Conservation (phyloP, 2,329 filamentous ascomycete species). For the Fusarium kyushuense region DNA sequence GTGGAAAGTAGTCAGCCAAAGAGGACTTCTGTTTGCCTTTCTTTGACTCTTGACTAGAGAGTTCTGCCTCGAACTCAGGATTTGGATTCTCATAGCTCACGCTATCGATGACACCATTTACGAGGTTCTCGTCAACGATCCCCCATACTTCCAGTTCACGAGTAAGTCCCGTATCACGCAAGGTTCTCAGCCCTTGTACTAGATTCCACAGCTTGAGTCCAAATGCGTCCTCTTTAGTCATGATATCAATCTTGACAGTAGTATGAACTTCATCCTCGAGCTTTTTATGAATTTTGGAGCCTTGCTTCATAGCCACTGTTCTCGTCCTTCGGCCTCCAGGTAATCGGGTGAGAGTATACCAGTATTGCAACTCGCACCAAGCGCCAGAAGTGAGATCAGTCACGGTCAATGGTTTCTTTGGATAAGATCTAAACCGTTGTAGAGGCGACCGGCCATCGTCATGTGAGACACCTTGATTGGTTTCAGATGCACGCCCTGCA, state of each 20-base stretch:
- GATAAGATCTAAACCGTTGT: conserved; percentile 80
- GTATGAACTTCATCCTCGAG: conserved; percentile 89
- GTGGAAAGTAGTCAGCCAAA: conserved; percentile 58
- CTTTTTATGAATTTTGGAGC: conserved; percentile 81
- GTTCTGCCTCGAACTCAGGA: conserved; percentile 72
- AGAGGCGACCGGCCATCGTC: conserved; percentile 68
- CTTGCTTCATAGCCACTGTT: conserved; percentile 86
- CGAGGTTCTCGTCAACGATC: conserved; percentile 80
- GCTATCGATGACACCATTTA: conserved; percentile 92
- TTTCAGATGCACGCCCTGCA: conserved; percentile 15
- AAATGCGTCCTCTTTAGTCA: conserved; percentile 83
- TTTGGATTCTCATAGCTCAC: conserved; percentile 83
- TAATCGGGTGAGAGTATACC: conserved; percentile 82
- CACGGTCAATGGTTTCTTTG: conserved; percentile 84
- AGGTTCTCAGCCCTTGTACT: conserved; percentile 82
- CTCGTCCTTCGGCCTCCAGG: conserved; percentile 77
- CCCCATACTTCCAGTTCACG: conserved; percentile 89
- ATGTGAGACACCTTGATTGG: conserved; percentile 23
- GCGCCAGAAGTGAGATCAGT: conserved; percentile 89
- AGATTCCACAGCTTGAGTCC: conserved; percentile 91
- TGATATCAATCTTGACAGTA: conserved; percentile 77
- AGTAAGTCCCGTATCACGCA: conserved; percentile 77
- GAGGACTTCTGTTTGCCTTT: conserved; percentile 51
- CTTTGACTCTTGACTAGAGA: conserved; percentile 54
- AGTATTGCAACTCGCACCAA: conserved; percentile 97